These are phyloP conservation scores for Dactylorhiza incarnata DNA, from an alignment of 106 monocot genomes.

Conservation along the genomic window DNA sequence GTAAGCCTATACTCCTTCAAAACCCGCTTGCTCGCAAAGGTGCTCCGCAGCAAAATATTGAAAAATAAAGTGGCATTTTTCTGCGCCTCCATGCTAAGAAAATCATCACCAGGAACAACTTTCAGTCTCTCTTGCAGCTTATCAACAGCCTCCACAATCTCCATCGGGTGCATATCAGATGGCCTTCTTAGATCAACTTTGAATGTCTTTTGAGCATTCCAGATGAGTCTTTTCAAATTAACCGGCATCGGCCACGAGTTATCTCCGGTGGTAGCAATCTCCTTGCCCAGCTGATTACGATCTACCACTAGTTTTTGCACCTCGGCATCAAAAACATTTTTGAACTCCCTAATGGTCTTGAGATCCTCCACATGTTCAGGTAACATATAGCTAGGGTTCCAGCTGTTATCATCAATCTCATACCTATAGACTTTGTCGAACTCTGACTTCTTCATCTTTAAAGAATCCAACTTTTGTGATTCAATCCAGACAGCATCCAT, in stretches of 20 bases:
- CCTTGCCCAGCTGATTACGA: slow-evolving; percentile 76
- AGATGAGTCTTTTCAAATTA: slow-evolving; percentile 88
- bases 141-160: slow-evolving; percentile 97
- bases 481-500: slow-evolving; percentile 99
- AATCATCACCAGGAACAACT: slow-evolving; percentile 97
- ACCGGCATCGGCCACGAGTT: slow-evolving; percentile 86
- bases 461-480: slow-evolving; percentile 77
- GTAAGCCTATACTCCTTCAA: slow-evolving; percentile 90
- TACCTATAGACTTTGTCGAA: slow-evolving; percentile 76
- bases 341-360: slow-evolving; percentile 84
- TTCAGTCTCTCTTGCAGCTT: slow-evolving; percentile 94
- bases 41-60: slow-evolving; percentile 91
- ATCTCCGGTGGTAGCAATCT: slow-evolving; percentile 91
- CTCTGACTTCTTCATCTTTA: slow-evolving; percentile 89
- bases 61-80: slow-evolving; percentile 97
- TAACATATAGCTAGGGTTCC: slow-evolving; percentile 90
- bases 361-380: slow-evolving; percentile 93
- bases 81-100: slow-evolving; percentile 95
- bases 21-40: slow-evolving; percentile 95
- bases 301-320: slow-evolving; percentile 87
- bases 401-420: slow-evolving; percentile 75
- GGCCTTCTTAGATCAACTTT: slow-evolving; percentile 86
- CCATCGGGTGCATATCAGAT: slow-evolving; percentile 99
- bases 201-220: slow-evolving; percentile 99
- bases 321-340: slow-evolving; percentile 96